phyloP scores from a whole-genome alignment of 768 basidiomycete genomes.

The Tricholoma flavovirens region DNA sequence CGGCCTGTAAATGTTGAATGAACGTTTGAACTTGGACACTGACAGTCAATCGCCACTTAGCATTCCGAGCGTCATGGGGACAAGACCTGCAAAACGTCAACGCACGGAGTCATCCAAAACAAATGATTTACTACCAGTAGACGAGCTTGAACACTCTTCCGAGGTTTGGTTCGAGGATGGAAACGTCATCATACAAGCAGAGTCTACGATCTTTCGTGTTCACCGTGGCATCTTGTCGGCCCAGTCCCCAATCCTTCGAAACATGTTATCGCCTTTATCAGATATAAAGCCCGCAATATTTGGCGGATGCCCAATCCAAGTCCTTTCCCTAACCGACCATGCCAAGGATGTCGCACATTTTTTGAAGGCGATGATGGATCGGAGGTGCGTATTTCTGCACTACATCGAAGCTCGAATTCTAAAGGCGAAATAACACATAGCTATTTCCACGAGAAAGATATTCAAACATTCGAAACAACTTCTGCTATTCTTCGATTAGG shows the following conservation, averaged over 20 bases:
- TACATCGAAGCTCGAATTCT: neutral
- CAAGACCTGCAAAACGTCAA: neutral
- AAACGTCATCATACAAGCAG: conserved; percentile 12
- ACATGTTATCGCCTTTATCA: neutral
- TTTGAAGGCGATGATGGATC: conserved; percentile 1
- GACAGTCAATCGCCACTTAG: no score
- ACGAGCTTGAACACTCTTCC: neutral
- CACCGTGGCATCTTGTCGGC: conserved; percentile 8
- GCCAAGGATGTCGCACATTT: neutral
- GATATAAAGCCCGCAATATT: no score
- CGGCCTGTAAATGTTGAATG: no score
- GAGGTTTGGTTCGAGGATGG: conserved; percentile 16
- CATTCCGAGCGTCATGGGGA: neutral
- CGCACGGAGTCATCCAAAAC: neutral
- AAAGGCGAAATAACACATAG: neutral
- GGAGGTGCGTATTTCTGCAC: neutral
- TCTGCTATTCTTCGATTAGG: neutral
- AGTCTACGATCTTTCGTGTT: conserved; percentile 12
- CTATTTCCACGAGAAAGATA: neutral
- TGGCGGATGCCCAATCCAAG: neutral
- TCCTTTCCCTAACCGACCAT: neutral
- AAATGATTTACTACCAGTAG: neutral
- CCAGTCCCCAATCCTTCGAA: conserved; percentile 1
- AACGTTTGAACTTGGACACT: no score
- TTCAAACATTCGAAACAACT: neutral